Conservation (phyloP, 345 rosid species). For the Limnanthes douglasii region DNA sequence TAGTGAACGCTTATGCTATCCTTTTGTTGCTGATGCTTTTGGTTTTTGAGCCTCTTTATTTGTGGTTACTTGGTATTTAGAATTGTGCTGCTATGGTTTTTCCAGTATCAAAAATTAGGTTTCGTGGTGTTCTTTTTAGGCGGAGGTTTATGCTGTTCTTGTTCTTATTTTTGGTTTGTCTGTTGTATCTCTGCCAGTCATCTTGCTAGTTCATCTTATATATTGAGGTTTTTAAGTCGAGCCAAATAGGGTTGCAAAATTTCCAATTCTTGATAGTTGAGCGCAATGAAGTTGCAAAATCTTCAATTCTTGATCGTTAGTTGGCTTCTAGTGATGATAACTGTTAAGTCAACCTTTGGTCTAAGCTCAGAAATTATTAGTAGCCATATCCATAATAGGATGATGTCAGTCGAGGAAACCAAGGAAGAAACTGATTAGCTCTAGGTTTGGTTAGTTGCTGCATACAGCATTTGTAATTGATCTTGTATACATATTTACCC, state of each 20-base stretch:
- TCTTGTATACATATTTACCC: background rate
- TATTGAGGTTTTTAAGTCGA: too few relatives aligned
- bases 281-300: too few relatives aligned
- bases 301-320: too few relatives aligned
- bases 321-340: background rate
- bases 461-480: conserved; percentile 3
- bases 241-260: too few relatives aligned
- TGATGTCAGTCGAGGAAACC: background rate
- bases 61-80: conserved; percentile 3
- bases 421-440: background rate
- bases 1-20: too few relatives aligned
- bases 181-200: too few relatives aligned
- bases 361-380: background rate
- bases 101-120: background rate
- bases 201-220: too few relatives aligned
- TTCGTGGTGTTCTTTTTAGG: background rate
- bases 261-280: too few relatives aligned
- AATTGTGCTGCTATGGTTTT: background rate
- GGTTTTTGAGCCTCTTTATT: background rate
- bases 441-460: too few relatives aligned
- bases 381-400: background rate
- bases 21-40: conserved; percentile 5
- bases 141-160: background rate
- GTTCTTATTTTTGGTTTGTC: too few relatives aligned
- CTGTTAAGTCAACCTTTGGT: background rate